Base-by-base conservation (phyloP, 2,329 filamentous ascomycete species). In the Magnaporthales sp. region DNA sequence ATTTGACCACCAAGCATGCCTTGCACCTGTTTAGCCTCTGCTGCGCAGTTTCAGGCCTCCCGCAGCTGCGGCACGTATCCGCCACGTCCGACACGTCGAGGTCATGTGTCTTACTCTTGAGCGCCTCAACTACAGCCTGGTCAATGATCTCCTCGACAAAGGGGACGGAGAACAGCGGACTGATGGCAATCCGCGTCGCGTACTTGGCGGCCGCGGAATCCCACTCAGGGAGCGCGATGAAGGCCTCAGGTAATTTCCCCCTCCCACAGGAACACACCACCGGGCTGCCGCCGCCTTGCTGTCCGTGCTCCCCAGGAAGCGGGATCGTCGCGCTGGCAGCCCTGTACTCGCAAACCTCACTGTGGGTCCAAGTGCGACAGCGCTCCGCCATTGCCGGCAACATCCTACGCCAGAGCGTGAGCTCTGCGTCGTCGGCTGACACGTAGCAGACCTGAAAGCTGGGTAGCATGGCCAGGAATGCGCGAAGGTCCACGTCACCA, bases 151-250 rank as follows among this genome's bases (percentile, higher is more conserved):
- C 73, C 70, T 84, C 81, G 1, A 81, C 77, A 10, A 78, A 75
- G 0, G 77, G 77, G 26, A 77, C 76, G 9, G 82, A 74, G 71
- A 80, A 89, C 0, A 77, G 74, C 0, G 84, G 84, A 66, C 85
- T 88, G 70, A 89, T 84, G 4, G 84, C 85, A 6, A 86, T 76
- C 6, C 87, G 80, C 30, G 86, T 84, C 30, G 82, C 79, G 63
- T 80, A 74, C 66, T 76, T 73, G 10, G 73, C 72, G 1, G 75
- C 74, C 11, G 77, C 78, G 9, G 72, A 74, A 0, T 82, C 77
- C 77, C 82, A 82, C 22, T 78, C 76, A 0, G 81, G 80, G 7
- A 83, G 63, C 3, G 71, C 67, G 54, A 79, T 69, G 66, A 77
- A 86, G 61, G 72, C 65, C 0, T 74, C 68, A 0, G 81, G 81